Percentiles rank a stretch among this genome's conserved stretches.
Evolutionary conservation across 768 basidiomycete genomes (phyloP).

Genomic region (Kwoniella dendrophila): DNA sequence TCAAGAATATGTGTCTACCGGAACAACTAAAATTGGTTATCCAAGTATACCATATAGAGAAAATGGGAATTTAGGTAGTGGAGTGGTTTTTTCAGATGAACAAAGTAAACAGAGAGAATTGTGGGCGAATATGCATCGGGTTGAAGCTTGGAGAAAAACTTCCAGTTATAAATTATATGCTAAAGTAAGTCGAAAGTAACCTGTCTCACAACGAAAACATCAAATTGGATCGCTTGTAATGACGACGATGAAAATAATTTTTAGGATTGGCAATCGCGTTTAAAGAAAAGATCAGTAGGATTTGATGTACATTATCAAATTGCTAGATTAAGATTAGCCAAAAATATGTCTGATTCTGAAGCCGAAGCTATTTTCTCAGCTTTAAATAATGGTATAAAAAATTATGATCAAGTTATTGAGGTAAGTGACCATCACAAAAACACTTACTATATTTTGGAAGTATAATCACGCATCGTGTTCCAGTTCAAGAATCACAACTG

Average conservation of each 20-base stretch:
- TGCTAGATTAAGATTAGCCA: slow-evolving; percentile 73
- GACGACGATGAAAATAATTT: too few species aligned
- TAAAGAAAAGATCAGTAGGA: slow-evolving; percentile 66
- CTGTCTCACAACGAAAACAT: slow-evolving; percentile 2
- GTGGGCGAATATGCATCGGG: slow-evolving; percentile 72
- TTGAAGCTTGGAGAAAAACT: slow-evolving; percentile 91
- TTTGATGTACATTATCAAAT: slow-evolving; percentile 88
- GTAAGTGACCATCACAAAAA: slow-evolving; percentile 58
- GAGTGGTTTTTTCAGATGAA: slow-evolving; percentile 78
- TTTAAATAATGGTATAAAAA: slow-evolving; percentile 69
- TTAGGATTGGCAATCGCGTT: slow-evolving; percentile 70
- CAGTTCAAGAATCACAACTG: too few species aligned
- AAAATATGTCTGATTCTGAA: slow-evolving; percentile 72
- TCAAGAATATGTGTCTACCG: slow-evolving; percentile 80
- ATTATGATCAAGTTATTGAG: slow-evolving; percentile 88
- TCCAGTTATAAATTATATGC: slow-evolving; percentile 74
- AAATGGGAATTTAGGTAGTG: slow-evolving; percentile 69
- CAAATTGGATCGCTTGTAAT: too few species aligned
- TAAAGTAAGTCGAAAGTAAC: slow-evolving; percentile 60
- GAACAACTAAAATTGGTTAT: slow-evolving; percentile 75
- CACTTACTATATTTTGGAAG: background rate
- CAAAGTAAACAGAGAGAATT: slow-evolving; percentile 68
- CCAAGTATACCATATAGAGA: slow-evolving; percentile 62
- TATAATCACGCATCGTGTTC: background rate
- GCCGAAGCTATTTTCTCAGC: slow-evolving; percentile 72